Percentiles rank a stretch among this genome's conserved stretches.
Conservation (phyloP, 108 stramenopile species). For the Halocafeteria seosinensis region DNA sequence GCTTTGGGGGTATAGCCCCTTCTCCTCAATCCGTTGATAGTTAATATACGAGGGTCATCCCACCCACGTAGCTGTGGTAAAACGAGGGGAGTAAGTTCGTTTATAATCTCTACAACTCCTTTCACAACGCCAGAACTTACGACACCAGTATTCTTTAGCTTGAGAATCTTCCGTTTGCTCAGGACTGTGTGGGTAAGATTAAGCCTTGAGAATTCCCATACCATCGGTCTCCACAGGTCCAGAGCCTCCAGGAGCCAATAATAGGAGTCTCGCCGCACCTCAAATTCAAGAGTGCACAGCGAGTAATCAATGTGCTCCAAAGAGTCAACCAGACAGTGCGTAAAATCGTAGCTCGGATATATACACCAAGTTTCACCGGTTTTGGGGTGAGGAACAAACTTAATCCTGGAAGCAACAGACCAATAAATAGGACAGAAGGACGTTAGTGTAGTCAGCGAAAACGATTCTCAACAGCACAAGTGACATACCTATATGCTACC, state of each 20-base stretch:
- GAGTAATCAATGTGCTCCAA: constrained; percentile 92
- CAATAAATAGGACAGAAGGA: no score
- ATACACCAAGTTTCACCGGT: constrained; percentile 90
- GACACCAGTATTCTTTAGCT: constrained; percentile 52
- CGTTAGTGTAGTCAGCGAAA: no score
- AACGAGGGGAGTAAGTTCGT: no score
- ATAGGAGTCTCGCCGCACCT: constrained; percentile 84
- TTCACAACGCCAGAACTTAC: no score
- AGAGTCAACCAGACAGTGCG: constrained; percentile 87
- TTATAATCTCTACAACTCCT: no score
- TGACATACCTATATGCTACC: constrained; percentile 46
- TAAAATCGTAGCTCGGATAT: constrained; percentile 93
- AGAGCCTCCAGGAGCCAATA: constrained; percentile 93
- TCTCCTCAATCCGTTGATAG: constrained; percentile 72
- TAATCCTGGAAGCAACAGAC: no score
- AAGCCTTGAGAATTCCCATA: constrained; percentile 38
- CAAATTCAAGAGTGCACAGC: constrained; percentile 97
- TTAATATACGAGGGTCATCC: constrained; percentile 98
- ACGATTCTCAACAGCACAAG: no score
- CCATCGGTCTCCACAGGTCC: constrained; percentile 77
- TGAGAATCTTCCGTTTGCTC: constrained; percentile 79
- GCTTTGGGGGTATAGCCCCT: constrained; percentile 81
- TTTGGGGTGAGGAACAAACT: constrained; percentile 79
- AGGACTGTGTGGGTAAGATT: constrained; percentile 81
- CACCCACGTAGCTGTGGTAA: no score